A percentile compares a stretch with the other conserved stretches of the same genome.
Evolutionary conservation across 2,329 filamentous ascomycete species (phyloP).

Genomic region (Graphilbum ipis-grandicollis): DNA sequence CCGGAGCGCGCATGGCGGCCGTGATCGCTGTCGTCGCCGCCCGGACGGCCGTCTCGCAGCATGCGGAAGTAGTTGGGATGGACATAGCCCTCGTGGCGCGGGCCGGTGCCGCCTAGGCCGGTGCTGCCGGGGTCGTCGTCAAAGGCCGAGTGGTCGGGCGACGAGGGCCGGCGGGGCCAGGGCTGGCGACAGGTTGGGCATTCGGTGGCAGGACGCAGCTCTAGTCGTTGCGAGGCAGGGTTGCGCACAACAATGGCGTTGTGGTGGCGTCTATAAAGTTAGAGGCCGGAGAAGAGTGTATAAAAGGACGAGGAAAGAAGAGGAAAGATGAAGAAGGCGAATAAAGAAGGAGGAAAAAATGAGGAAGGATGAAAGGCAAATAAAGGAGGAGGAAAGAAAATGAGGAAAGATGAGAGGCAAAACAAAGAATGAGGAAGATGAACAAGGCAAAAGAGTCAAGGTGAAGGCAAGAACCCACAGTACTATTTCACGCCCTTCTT

Average conservation of each 20-base stretch:
- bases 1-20: conserved; percentile 22
- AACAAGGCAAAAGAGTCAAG: too few species aligned
- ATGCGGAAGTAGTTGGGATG: conserved; percentile 91
- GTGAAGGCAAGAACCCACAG: conserved; percentile 37
- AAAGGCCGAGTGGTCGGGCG: not conserved
- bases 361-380: not conserved
- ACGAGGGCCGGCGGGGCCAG: not conserved
- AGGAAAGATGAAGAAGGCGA: not conserved
- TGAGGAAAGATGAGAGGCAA: not conserved
- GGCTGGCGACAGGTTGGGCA: conserved; percentile 88
- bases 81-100: conserved; percentile 50
- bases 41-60: conserved; percentile 35
- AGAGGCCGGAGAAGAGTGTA: not conserved
- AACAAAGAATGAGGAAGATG: too few species aligned
- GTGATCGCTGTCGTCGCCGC: conserved; percentile 23
- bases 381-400: not conserved
- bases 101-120: not conserved
- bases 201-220: conserved; percentile 58
- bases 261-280: conserved; percentile 55
- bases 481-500: conserved; percentile 61
- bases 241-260: conserved; percentile 89
- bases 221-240: conserved; percentile 66
- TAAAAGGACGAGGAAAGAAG: not conserved
- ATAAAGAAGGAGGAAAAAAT: not conserved
- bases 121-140: not conserved